These are phyloP conservation scores for Strigomonas galati DNA, from an alignment of 208 protist genomes.

Conservation along the genomic window DNA sequence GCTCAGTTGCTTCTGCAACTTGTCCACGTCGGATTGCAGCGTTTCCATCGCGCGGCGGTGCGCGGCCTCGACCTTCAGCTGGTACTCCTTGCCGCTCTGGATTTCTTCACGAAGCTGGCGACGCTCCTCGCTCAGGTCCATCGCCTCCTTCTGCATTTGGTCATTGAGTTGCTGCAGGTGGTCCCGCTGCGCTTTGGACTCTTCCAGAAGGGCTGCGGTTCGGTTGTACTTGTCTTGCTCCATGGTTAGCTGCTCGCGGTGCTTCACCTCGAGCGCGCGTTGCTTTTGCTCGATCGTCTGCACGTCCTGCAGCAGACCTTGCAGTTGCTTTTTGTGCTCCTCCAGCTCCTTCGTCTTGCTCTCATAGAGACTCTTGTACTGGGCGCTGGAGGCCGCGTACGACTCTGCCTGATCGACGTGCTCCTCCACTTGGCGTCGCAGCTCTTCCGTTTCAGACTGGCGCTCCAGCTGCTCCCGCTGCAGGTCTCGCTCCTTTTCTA, in stretches of 20 bases:
- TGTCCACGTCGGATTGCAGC: slow-evolving; percentile 26
- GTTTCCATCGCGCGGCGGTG: slow-evolving; percentile 16
- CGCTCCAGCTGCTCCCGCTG: slow-evolving; percentile 20
- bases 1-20: slow-evolving; percentile 21
- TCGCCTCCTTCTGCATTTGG: slow-evolving; percentile 36
- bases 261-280: slow-evolving; percentile 25
- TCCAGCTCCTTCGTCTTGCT: slow-evolving; percentile 43
- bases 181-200: slow-evolving; percentile 42
- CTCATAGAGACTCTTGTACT: slow-evolving; percentile 48
- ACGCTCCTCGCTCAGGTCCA: slow-evolving; percentile 19
- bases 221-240: slow-evolving; percentile 35
- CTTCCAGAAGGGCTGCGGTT: slow-evolving; percentile 23
- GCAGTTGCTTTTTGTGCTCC: slow-evolving; percentile 28
- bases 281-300: slow-evolving; percentile 33
- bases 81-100: slow-evolving; percentile 9
- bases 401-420: slow-evolving; percentile 33
- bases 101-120: slow-evolving; percentile 28
- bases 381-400: slow-evolving; percentile 35
- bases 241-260: slow-evolving; percentile 19
- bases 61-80: slow-evolving; percentile 17
- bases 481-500: slow-evolving; percentile 28
- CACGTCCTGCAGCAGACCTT: slow-evolving; percentile 29
- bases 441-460: slow-evolving; percentile 15
- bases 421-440: slow-evolving; percentile 23
- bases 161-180: slow-evolving; percentile 45